phyloP scores from a whole-genome alignment of 1,284 basidiomycete genomes.

The Pterulicium gracile region DNA sequence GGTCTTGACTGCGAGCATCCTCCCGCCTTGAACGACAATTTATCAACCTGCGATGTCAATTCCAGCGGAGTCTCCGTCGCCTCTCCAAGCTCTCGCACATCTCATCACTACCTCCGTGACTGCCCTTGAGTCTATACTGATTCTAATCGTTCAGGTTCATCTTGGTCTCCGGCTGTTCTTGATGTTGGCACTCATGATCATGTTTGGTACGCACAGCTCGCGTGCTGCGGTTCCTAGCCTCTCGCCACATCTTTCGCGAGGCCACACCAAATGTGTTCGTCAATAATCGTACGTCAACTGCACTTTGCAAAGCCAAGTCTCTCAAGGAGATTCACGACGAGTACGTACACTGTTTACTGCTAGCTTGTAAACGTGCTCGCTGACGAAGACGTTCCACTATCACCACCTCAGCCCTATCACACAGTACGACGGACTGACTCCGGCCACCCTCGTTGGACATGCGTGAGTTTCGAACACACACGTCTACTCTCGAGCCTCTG shows the following conservation, averaged over 20 bases:
- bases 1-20: too few species aligned
- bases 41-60: too few species aligned
- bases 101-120: too few species aligned
- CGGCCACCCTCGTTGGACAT: background rate
- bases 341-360: background rate
- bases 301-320: background rate
- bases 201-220: too few species aligned
- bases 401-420: background rate
- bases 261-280: background rate
- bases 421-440: background rate
- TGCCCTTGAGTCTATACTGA: too few species aligned
- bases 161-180: too few species aligned
- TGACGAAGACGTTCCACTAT: background rate
- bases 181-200: too few species aligned
- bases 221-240: background rate
- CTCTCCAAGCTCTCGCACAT: too few species aligned
- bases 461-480: background rate
- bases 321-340: slow-evolving; percentile 1
- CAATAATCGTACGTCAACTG: background rate
- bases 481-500: background rate
- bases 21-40: too few species aligned
- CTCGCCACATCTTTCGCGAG: background rate
- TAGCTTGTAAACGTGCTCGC: background rate
- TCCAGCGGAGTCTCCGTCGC: too few species aligned
- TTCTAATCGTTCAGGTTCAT: too few species aligned